Evolutionary conservation across 1,284 basidiomycete genomes (phyloP), one percentile per base, ranked within the genome.

Genomic region (Gomphus sp.): DNA sequence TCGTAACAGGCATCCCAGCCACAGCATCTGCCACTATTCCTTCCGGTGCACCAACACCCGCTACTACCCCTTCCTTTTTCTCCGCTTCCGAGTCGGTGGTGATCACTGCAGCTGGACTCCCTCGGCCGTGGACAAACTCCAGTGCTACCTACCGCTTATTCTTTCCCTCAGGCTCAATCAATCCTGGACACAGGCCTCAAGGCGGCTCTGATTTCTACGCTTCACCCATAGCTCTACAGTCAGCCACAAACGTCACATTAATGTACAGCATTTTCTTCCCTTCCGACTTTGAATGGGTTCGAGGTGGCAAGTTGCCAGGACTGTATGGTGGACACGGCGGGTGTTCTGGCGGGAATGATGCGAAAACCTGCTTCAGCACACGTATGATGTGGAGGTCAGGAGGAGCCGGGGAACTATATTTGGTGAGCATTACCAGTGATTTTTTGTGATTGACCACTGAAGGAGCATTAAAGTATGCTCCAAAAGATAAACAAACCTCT

Each of bases 161-260:
- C 62, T 89, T 86, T 65, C 87, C 86, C 3, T 76, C 75, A 34
- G 70, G 76, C 61, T 88, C 86, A 0, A 76, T 82, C 69, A 84
- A 87, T 66, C 87, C 87, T 0, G 76, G 71, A 0, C 73, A 73
- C 54, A 68, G 72, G 14, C 84, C 85, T 5, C 69, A 75, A 57
- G 87, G 87, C 34, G 87, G 85, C 1, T 79, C 83, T 0, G 79
- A 87, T 64, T 89, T 89, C 68, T 89, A 89, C 64, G 83, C 84
- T 33, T 70, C 71, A 34, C 77, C 78, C 0, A 72, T 74, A 18
- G 52, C 59, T 37, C 33, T 62, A 3, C 53, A 63, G 18, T 56
- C 67, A 10, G 83, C 84, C 8, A 66, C 62, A n/a, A 82, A 74
- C 59, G 80, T 84, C 18, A 76, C 80, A 4, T 66, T 89, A 44